A percentile compares a stretch with the other conserved stretches of the same genome.
Conservation (phyloP, 2,329 filamentous ascomycete species). For the Neocucurbitaria cava region DNA sequence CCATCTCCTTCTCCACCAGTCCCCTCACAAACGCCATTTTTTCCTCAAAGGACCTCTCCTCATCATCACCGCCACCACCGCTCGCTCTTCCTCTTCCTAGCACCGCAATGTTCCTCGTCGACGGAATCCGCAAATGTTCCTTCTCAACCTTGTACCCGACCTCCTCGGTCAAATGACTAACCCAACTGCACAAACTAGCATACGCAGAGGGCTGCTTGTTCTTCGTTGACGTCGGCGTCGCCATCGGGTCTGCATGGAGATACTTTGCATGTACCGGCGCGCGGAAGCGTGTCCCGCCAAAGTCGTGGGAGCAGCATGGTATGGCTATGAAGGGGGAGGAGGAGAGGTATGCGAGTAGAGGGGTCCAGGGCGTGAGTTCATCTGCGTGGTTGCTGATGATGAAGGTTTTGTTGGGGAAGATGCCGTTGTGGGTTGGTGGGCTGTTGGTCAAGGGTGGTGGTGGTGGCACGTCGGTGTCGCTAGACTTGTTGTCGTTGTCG, state of each 20-base stretch:
- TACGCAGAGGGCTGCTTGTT: slow-evolving; percentile 72
- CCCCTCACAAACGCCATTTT: slow-evolving; percentile 67
- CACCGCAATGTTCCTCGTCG: slow-evolving; percentile 84
- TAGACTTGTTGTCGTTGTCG: slow-evolving; percentile 29
- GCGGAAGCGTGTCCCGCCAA: slow-evolving; percentile 77
- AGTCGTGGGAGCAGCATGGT: slow-evolving; percentile 90
- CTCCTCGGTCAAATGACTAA: slow-evolving; percentile 70
- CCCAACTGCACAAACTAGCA: slow-evolving; percentile 82
- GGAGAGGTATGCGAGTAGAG: slow-evolving; percentile 79
- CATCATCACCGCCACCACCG: slow-evolving; percentile 46
- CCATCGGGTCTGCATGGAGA: slow-evolving; percentile 20
- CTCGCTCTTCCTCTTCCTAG: slow-evolving; percentile 65
- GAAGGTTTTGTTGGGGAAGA: slow-evolving; percentile 78
- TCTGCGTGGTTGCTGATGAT: slow-evolving; percentile 98
- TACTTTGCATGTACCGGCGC: slow-evolving; percentile 53
- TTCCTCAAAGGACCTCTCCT: slow-evolving; percentile 62
- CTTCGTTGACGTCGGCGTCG: slow-evolving; percentile 29
- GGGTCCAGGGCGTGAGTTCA: slow-evolving; percentile 95
- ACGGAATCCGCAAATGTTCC: slow-evolving; percentile 89
- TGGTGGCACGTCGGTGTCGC: too few relatives aligned
- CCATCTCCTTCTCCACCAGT: slow-evolving; percentile 65
- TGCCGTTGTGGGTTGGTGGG: slow-evolving; percentile 60
- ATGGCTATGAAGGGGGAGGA: slow-evolving; percentile 87
- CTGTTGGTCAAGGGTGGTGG: neutral
- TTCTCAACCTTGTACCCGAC: slow-evolving; percentile 80